phyloP scores from a whole-genome alignment of 352 stramenopile genomes.

The Phytophthora kernoviae region DNA sequence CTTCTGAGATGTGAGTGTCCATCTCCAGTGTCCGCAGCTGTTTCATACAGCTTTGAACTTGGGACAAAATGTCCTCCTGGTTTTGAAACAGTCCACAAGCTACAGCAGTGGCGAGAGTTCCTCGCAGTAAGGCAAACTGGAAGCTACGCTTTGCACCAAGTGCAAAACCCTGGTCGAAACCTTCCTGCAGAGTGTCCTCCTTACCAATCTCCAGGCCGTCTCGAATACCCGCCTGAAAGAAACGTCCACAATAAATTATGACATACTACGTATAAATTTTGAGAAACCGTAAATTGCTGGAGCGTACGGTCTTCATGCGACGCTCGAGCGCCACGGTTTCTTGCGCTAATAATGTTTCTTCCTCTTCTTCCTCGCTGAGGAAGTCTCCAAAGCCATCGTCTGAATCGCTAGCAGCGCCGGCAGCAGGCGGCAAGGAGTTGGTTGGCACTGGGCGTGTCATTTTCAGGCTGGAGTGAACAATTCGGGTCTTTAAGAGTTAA shows the following conservation, averaged over 20 bases:
- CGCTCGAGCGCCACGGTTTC: slow-evolving; percentile 63
- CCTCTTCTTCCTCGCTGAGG: slow-evolving; percentile 59
- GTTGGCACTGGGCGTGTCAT: not conserved
- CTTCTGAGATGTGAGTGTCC: slow-evolving; percentile 17
- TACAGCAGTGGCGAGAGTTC: slow-evolving; percentile 40
- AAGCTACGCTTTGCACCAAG: slow-evolving; percentile 41
- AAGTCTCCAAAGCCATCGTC: slow-evolving; percentile 76
- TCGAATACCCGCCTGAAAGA: slow-evolving; percentile 58
- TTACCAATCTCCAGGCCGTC: slow-evolving; percentile 76
- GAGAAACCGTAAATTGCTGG: not conserved
- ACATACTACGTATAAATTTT: slow-evolving; percentile 5
- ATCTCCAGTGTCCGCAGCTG: slow-evolving; percentile 29
- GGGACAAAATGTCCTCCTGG: slow-evolving; percentile 1
- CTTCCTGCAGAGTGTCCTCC: slow-evolving; percentile 69
- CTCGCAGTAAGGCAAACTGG: slow-evolving; percentile 53
- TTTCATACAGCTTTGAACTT: slow-evolving; percentile 14
- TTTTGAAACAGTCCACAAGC: slow-evolving; percentile 27
- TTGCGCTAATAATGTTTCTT: slow-evolving; percentile 46
- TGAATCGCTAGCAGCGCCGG: slow-evolving; percentile 9
- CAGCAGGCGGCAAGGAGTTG: not conserved
- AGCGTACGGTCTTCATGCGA: slow-evolving; percentile 61
- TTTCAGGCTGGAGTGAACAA: no score
- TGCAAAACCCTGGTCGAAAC: slow-evolving; percentile 68
- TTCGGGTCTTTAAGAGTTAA: no score
- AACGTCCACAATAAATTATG: slow-evolving; percentile 12